Evolutionary conservation across 495 filamentous ascomycete genomes (phyloP).

Genomic region (Hypoxylon lenormandii): DNA sequence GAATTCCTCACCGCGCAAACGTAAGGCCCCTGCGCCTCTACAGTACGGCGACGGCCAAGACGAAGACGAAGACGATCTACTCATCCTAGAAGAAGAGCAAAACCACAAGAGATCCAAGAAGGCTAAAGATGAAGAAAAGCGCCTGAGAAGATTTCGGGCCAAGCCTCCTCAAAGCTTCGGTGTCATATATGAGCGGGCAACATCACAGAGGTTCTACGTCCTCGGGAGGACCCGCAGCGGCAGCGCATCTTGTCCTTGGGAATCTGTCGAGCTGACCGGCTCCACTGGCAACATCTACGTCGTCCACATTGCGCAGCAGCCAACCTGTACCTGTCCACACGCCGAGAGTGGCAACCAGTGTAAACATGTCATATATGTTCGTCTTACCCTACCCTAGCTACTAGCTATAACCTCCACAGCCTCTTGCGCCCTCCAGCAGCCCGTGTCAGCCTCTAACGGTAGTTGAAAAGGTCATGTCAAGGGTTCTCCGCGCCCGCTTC

Average conservation of each 20-base stretch:
- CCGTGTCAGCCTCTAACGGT: not conserved
- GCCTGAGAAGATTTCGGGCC: conserved; percentile 52
- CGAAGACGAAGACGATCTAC: not conserved
- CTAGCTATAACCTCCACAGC: too few relatives aligned
- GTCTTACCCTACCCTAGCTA: conserved; percentile 10
- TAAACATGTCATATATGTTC: conserved; percentile 64
- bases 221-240: conserved; percentile 53
- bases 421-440: too few relatives aligned
- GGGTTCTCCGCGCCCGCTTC: conserved; percentile 71
- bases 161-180: conserved; percentile 52
- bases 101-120: conserved; percentile 1
- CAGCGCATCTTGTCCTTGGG: conserved; percentile 50
- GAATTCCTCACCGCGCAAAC: conserved; percentile 24
- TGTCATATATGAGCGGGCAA: conserved; percentile 55
- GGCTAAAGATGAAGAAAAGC: conserved; percentile 26
- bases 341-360: conserved; percentile 73
- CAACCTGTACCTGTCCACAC: conserved; percentile 77
- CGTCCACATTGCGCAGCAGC: conserved; percentile 62
- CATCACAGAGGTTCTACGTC: conserved; percentile 59
- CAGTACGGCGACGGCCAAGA: conserved; percentile 2
- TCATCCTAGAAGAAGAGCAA: conserved; percentile 7
- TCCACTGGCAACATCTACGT: conserved; percentile 82
- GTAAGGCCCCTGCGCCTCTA: conserved; percentile 18
- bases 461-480: conserved; percentile 66
- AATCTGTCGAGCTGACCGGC: conserved; percentile 75